A percentile compares a stretch with the other conserved stretches of the same genome.
Conservation (phyloP, 2,329 filamentous ascomycete species). For the Sclerotinia spermophila region DNA sequence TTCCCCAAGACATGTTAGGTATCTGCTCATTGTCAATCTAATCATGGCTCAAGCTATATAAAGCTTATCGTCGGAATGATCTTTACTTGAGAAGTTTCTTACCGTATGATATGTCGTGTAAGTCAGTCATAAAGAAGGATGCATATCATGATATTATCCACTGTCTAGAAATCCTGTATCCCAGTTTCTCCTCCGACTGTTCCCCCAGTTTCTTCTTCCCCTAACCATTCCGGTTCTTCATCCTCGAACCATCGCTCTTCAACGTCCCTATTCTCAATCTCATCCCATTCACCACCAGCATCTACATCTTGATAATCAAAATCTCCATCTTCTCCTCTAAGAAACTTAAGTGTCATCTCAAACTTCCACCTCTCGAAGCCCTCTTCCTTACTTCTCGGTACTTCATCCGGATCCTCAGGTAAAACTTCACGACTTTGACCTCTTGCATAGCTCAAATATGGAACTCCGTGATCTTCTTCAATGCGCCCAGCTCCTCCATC, state of each 20-base stretch:
- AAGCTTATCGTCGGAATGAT: too few relatives aligned
- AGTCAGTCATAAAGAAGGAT: neutral
- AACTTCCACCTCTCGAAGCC: constrained; percentile 37
- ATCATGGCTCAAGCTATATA: neutral
- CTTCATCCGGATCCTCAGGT: constrained; percentile 36
- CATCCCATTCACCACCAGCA: constrained; percentile 36
- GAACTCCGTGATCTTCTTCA: constrained; percentile 18
- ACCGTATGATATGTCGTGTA: neutral
- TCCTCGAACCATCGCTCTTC: constrained; percentile 39
- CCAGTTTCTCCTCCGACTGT: constrained; percentile 35
- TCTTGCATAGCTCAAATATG: constrained; percentile 31
- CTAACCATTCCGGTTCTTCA: constrained; percentile 37
- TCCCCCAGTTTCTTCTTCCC: constrained; percentile 24
- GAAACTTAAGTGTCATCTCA: constrained; percentile 37
- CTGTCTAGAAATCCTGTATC: constrained; percentile 36
- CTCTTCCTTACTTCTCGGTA: constrained; percentile 35
- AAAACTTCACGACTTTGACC: constrained; percentile 32
- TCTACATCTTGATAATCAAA: constrained; percentile 37
- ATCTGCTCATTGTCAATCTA: neutral
- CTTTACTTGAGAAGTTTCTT: neutral
- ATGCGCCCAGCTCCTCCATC: neutral
- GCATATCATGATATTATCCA: neutral
- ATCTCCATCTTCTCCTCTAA: constrained; percentile 37
- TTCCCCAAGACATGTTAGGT: neutral
- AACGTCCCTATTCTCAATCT: constrained; percentile 35